Evolutionary conservation across 2,329 filamentous ascomycete species (phyloP).

Genomic region (Colletotrichum truncatum): DNA sequence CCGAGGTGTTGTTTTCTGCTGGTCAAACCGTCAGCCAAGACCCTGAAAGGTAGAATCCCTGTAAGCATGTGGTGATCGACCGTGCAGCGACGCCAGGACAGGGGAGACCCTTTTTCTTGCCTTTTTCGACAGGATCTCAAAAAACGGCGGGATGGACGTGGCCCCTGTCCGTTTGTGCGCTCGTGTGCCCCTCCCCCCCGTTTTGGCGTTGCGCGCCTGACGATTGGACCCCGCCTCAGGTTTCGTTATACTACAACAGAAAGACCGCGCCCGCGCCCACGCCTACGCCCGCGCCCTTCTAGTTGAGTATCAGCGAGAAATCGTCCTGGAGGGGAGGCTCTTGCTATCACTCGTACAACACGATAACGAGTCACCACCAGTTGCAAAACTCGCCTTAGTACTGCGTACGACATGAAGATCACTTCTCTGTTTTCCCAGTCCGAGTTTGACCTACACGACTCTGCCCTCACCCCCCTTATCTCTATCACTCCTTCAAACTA

Average conservation of each 20-base stretch:
- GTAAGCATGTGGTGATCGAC: constrained; percentile 30
- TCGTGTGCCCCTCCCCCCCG: constrained; percentile 16
- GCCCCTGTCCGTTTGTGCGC: constrained; percentile 13
- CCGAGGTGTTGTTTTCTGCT: background rate
- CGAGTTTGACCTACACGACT: background rate
- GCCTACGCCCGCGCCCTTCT: no score
- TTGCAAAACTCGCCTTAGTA: background rate
- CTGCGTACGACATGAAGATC: constrained; percentile 7
- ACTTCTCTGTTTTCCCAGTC: background rate
- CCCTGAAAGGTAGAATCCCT: constrained; percentile 14
- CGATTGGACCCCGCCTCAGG: constrained; percentile 13
- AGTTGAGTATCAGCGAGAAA: constrained; percentile 16
- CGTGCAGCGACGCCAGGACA: constrained; percentile 14
- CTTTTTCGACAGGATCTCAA: background rate
- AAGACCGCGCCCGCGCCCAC: no score
- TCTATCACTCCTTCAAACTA: background rate
- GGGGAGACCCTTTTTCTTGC: background rate
- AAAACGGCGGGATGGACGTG: constrained; percentile 7
- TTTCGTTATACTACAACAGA: background rate
- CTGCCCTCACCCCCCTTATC: background rate
- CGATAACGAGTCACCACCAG: background rate
- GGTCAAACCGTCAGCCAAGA: constrained; percentile 14
- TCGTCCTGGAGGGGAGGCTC: background rate
- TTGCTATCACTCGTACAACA: background rate
- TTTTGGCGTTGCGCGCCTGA: constrained; percentile 5